Conservation (phyloP, 1,139 yeast genomes). For the Hemisphaericaspora subhashii region DNA sequence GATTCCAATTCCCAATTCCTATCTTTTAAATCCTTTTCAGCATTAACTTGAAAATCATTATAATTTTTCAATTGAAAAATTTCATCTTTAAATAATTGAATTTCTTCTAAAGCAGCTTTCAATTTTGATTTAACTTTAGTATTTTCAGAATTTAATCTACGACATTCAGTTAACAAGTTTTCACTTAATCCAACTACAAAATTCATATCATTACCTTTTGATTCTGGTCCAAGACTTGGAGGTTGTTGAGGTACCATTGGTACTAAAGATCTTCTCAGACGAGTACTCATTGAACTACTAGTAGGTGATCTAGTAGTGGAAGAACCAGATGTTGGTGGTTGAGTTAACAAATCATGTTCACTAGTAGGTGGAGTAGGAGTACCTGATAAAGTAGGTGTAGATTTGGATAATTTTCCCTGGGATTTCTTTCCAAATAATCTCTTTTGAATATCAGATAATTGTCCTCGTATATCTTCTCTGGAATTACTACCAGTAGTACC, state of each 20-base stretch:
- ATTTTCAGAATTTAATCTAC: conserved; percentile 73
- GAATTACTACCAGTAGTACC: not conserved
- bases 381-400: conserved; percentile 13
- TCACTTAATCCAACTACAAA: conserved; percentile 85
- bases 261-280: not conserved
- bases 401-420: conserved; percentile 13
- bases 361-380: not conserved
- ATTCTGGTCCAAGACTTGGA: conserved; percentile 43
- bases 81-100: conserved; percentile 38
- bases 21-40: conserved; percentile 58
- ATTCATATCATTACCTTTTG: conserved; percentile 64
- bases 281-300: not conserved
- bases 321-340: conserved; percentile 18
- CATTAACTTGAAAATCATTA: conserved; percentile 29
- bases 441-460: conserved; percentile 60
- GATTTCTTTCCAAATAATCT: conserved; percentile 42
- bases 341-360: conserved; percentile 19
- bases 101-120: conserved; percentile 43
- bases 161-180: conserved; percentile 72
- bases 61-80: conserved; percentile 31
- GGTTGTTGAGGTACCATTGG: conserved; percentile 22
- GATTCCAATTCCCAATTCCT: conserved; percentile 79
- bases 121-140: conserved; percentile 48
- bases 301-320: conserved; percentile 2
- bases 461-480: conserved; percentile 50